Base-by-base conservation (phyloP, 331 rosid genomes). In the Malus hybrid region DNA sequence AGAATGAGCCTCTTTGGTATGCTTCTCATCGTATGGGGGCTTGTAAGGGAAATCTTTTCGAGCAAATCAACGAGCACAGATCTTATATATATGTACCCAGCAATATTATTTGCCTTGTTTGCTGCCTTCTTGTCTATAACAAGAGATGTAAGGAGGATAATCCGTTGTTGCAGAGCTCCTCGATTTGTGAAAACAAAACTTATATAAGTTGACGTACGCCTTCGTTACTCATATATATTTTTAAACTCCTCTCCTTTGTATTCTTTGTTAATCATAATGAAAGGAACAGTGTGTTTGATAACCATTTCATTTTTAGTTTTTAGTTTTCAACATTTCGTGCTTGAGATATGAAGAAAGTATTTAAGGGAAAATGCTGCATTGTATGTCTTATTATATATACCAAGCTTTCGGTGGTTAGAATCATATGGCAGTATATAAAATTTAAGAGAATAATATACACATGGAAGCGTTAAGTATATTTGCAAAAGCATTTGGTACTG, bases 11-110 rank as follows among this genome's bases (percentile, higher is more conserved):
- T 91, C 66, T 79, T 85, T 55, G 96, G 97, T 56, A 83, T 81
- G 71, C 91, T 93, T 33, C 78, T 91, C 69, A 44, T 90, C 16
- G 42, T 86, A 54, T 93, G 96, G 96, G 97, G 96, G 59, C 79
- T 93, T 44, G 70, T 81, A 60, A 87, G 84, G 79, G 94, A 88
- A 80, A 20, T 65, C 46, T 4, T 65, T 32, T 36, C 34, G 50
- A 76, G 72, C 63, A 86, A 79, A 78, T 70, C 88, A 78, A 63
- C 76, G 44, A 10, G 72, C 65, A 75, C 67, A 6, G 6, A 44
- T 76, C 31, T 31, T 71, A 65, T 81, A 39, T 68, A 36, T 39
- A 82, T 89, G 16, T 55, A 82, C 81, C 95, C 97, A 32, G 80
- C 89, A 44, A 85, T 91, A 88, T 71, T 76, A 22, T 4, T 86